Percentiles rank a stretch among this genome's conserved stretches.
Evolutionary conservation across 2,329 filamentous ascomycete genomes (phyloP).

Genomic region (Cladorrhinum sp.): DNA sequence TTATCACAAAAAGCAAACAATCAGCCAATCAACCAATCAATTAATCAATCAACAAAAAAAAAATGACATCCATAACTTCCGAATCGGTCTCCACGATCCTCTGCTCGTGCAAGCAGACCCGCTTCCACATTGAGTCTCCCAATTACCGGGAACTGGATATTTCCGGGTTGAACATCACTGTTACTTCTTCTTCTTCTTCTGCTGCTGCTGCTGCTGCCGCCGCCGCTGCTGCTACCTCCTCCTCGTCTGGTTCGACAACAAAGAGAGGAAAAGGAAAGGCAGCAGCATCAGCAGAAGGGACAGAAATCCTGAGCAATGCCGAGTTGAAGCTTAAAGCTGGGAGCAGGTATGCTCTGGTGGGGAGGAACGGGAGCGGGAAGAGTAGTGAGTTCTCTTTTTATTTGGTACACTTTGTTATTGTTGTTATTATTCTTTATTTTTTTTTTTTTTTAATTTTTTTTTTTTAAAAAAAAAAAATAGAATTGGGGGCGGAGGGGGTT

Average conservation of each 20-base stretch:
- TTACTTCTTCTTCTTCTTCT: conserved; percentile 43
- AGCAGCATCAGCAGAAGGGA: conserved; percentile 32
- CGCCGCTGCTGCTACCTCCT: neutral
- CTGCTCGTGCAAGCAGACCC: conserved; percentile 64
- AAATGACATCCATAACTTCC: conserved; percentile 39
- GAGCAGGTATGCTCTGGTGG: conserved; percentile 72
- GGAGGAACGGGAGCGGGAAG: conserved; percentile 79
- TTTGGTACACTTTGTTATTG: no score
- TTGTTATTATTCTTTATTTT: no score
- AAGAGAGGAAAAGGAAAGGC: conserved; percentile 4
- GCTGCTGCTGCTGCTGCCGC: conserved; percentile 5
- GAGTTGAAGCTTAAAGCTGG: conserved; percentile 70
- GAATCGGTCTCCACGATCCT: conserved; percentile 54
- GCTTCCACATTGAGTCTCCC: conserved; percentile 57
- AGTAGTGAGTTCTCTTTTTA: conserved; percentile 63
- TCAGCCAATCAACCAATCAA: no score
- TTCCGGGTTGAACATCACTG: conserved; percentile 68
- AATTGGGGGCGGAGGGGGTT: no score
- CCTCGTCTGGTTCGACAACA: no score
- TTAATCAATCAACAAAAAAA: no score
- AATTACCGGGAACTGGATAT: conserved; percentile 63
- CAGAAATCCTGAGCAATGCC: conserved; percentile 69
- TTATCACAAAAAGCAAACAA: no score
- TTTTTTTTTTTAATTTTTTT: neutral
- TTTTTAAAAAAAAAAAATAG: neutral